phyloP scores from a whole-genome alignment of 371 early-diverging fungal species.

The Circinella minor region DNA sequence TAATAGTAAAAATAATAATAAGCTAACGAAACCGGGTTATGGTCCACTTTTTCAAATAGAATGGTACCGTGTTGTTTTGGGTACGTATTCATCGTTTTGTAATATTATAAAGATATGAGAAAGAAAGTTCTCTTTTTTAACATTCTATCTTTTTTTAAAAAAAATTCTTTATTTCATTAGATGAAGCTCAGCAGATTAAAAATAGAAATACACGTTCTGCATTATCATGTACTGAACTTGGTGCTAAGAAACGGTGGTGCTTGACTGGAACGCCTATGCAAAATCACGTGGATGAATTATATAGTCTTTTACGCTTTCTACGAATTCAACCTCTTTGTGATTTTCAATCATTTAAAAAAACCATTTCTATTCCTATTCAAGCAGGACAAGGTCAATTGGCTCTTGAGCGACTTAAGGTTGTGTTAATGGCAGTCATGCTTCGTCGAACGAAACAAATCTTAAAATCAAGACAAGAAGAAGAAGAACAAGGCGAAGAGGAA shows the following conservation, averaged over 20 bases:
- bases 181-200: constrained; percentile 92
- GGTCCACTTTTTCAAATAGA: constrained; percentile 51
- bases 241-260: constrained; percentile 78
- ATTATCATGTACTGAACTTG: constrained; percentile 60
- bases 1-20: not conserved
- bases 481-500: not conserved
- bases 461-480: constrained; percentile 5
- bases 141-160: not conserved
- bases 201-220: constrained; percentile 74
- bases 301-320: constrained; percentile 82
- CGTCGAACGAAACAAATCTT: constrained; percentile 69
- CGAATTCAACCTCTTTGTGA: constrained; percentile 67
- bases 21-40: constrained; percentile 9
- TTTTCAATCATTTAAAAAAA: constrained; percentile 55
- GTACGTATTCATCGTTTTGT: constrained; percentile 14
- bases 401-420: constrained; percentile 61
- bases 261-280: constrained; percentile 86
- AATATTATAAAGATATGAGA: not conserved
- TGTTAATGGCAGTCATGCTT: constrained; percentile 72
- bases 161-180: constrained; percentile 47
- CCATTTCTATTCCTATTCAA: constrained; percentile 59
- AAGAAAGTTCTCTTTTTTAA: constrained; percentile 27
- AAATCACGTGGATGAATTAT: constrained; percentile 89
- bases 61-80: constrained; percentile 59
- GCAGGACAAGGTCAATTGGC: constrained; percentile 36